Percentiles rank a stretch among this genome's conserved stretches.
Conservation (phyloP, 495 filamentous ascomycete species). For the Neurospora tetraspora region DNA sequence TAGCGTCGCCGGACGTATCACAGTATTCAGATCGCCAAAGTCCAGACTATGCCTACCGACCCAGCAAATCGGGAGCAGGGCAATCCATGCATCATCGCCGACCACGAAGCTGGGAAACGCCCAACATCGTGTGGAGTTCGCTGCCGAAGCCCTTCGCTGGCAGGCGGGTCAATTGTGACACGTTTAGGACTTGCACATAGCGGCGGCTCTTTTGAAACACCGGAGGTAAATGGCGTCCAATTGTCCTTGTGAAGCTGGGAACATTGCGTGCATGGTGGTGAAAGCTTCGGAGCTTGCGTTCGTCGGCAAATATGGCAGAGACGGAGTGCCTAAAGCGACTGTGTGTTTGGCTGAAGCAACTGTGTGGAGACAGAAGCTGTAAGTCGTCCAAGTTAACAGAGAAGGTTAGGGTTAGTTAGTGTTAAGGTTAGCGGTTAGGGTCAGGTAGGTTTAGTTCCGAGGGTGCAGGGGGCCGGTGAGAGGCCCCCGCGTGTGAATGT, state of each 20-base stretch:
- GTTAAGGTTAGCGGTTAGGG: too few relatives aligned
- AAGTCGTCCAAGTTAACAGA: too few relatives aligned
- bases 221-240: background rate
- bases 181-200: background rate
- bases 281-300: background rate
- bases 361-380: too few relatives aligned
- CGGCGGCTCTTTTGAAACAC: background rate
- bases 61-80: background rate
- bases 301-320: background rate
- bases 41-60: background rate
- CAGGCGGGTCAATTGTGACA: background rate
- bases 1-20: background rate
- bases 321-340: too few relatives aligned
- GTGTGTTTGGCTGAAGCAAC: too few relatives aligned
- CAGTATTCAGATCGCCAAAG: background rate
- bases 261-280: background rate
- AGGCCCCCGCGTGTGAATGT: too few relatives aligned
- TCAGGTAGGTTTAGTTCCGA: too few relatives aligned
- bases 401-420: too few relatives aligned
- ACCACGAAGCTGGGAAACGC: background rate
- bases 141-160: background rate
- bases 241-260: background rate
- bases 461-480: too few relatives aligned
- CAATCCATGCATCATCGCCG: background rate
- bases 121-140: background rate